Evolutionary conservation across 225 moss, liverwort and hornwort genomes (phyloP).

Genomic region (Bryum argenteum): DNA sequence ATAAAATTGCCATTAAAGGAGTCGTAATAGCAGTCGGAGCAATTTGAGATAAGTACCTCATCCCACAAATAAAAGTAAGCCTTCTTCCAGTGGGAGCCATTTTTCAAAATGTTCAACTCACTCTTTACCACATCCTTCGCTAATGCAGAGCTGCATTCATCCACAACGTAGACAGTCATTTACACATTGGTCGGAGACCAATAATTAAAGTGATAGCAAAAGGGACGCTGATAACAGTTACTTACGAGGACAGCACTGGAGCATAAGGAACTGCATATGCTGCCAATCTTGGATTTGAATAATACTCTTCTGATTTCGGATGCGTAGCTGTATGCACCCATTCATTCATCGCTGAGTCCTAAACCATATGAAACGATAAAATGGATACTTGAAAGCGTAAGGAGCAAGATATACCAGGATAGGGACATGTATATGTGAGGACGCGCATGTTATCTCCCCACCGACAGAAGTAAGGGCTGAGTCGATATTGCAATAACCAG

Average conservation of each 20-base stretch:
- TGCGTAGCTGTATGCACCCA: conserved; percentile 65
- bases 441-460: conserved; percentile 96
- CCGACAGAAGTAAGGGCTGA: conserved; percentile 93
- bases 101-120: conserved; percentile 73
- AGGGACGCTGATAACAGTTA: conserved; percentile 7
- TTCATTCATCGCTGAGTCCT: conserved; percentile 12
- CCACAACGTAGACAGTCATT: conserved; percentile 22
- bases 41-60: conserved; percentile 60
- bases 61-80: conserved; percentile 94
- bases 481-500: conserved; percentile 87
- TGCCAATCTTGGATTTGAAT: conserved; percentile 75
- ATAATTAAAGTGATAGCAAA: conserved; percentile 17
- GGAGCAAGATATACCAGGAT: conserved; percentile 61
- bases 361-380: conserved; percentile 19
- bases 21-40: not conserved
- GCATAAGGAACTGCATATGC: conserved; percentile 90
- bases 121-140: conserved; percentile 69
- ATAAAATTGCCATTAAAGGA: conserved; percentile 23
- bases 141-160: conserved; percentile 62
- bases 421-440: conserved; percentile 88
- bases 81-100: conserved; percentile 78
- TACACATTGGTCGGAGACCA: not conserved
- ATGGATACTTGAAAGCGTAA: not conserved
- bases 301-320: conserved; percentile 75
- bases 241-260: conserved; percentile 77